Evolutionary conservation across 2,329 filamentous ascomycete species (phyloP).

Genomic region (Trichoderma sp.): DNA sequence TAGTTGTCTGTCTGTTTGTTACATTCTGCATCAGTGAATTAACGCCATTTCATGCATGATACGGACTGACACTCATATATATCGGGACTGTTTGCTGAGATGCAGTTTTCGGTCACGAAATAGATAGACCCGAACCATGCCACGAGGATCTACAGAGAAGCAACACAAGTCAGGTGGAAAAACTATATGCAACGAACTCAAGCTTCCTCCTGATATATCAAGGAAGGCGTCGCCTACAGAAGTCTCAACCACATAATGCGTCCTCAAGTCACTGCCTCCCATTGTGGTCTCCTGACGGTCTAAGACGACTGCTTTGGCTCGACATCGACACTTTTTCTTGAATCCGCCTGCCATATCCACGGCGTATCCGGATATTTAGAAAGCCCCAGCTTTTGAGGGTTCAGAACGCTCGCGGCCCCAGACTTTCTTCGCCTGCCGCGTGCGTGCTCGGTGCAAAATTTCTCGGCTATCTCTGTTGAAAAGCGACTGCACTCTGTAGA

Average conservation of each 20-base stretch:
- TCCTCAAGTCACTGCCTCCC: not conserved
- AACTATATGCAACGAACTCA: not conserved
- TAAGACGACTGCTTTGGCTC: not conserved
- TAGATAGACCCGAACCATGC: not conserved
- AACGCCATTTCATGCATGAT: not conserved
- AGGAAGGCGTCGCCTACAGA: conserved; percentile 2
- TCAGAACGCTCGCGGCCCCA: not conserved
- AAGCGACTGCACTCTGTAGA: not conserved
- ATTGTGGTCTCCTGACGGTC: not conserved
- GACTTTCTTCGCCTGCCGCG: not conserved
- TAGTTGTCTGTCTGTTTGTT: not conserved
- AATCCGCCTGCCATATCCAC: not conserved
- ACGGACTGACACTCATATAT: not conserved
- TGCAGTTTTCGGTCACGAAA: not conserved
- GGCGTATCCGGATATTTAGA: not conserved
- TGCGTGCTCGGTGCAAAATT: not conserved
- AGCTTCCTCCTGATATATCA: not conserved
- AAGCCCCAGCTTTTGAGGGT: not conserved
- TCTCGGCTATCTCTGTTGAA: not conserved
- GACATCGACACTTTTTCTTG: not conserved
- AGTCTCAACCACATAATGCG: not conserved
- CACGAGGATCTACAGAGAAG: not conserved
- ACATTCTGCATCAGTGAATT: not conserved
- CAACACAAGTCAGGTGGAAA: not conserved
- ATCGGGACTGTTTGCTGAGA: not conserved